A percentile compares a stretch with the other conserved stretches of the same genome.
phyloP scores from a whole-genome alignment of 169 alveolate genomes.

The Plasmodium adleri region DNA sequence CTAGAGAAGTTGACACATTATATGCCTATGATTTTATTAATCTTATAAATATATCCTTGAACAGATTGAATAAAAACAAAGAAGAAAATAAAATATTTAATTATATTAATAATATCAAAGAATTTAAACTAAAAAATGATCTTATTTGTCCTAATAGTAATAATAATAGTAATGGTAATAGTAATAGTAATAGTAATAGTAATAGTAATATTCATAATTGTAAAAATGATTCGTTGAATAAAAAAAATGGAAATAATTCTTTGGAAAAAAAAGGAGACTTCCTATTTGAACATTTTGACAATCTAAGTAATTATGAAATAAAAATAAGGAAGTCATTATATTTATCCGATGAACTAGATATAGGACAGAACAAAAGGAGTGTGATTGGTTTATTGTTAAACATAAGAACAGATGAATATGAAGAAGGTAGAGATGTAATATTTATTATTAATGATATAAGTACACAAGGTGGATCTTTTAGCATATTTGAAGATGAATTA shows the following conservation, averaged over 20 bases:
- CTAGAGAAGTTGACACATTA: constrained; percentile 65
- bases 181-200: background rate
- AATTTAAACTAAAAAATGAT: constrained; percentile 32
- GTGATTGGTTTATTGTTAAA: constrained; percentile 59
- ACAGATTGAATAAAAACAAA: constrained; percentile 17
- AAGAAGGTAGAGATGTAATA: constrained; percentile 87
- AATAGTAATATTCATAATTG: background rate
- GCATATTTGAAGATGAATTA: constrained; percentile 79
- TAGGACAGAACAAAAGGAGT: constrained; percentile 66
- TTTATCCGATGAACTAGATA: constrained; percentile 26
- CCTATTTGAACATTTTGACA: constrained; percentile 26
- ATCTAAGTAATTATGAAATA: constrained; percentile 23
- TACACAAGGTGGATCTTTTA: constrained; percentile 78
- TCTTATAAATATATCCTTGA: constrained; percentile 28
- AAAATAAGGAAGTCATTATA: constrained; percentile 39
- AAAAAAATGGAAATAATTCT: background rate
- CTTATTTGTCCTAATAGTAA: background rate
- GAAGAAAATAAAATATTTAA: constrained; percentile 3
- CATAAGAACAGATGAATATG: constrained; percentile 81
- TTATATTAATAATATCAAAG: constrained; percentile 47
- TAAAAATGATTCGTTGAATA: background rate
- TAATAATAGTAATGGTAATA: background rate
- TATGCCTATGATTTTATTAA: constrained; percentile 74
- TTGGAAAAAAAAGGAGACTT: background rate
- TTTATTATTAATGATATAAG: constrained; percentile 89